Evolutionary conservation across 495 filamentous ascomycete species (phyloP), one percentile per base, ranked within the genome.

Genomic region (Neurospora hispaniola): DNA sequence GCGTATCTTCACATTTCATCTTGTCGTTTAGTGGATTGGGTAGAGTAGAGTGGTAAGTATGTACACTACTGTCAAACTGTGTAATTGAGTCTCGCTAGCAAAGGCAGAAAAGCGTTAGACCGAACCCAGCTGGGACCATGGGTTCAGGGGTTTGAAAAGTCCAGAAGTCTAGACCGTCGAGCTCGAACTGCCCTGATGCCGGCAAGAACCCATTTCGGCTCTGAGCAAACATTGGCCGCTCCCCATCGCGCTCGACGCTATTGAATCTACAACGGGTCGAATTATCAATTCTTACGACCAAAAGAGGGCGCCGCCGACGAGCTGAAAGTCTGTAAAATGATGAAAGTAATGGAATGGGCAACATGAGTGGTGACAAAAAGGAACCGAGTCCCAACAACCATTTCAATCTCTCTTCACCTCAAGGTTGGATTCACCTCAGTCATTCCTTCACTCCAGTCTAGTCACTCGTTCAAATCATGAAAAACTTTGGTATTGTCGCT

Each of bases 391-490:
- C 54, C 54, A 31, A 35, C 54, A 31, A 16, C 11, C 54, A 14
- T 31, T 16, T 62, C 23, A 14, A 23, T 23, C 23, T 62, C 11
- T 62, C 27, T 31, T 7, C 16, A 16, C 5, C 54, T 12, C 54
- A 62, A 62, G 23, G 23, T 62, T 62, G 54, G 12, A 62, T 62
- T 35, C 54, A 62, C 54, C 54, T 62, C 71, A 38, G 72, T 70
- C 72, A 73, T 39, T 73, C 71, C 18, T 70, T 73, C 54, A 38
- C 54, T 62, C 23, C 54, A 20, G 40, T 31, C 20, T 48, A 46
- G 72, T 27, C 72, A 70, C 42, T 73, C 72, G 31, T 70, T 73
- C 48, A n/a, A 73, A 70, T 41, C 42, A 73, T 73, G 72, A 73
- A 70, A 66, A 73, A 70, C 35, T 18, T 70, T 68, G 66, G 72